Percentiles rank a stretch among this genome's conserved stretches.
Evolutionary conservation across 352 stramenopile genomes (phyloP).

Genomic region (Phytophthora idaei): DNA sequence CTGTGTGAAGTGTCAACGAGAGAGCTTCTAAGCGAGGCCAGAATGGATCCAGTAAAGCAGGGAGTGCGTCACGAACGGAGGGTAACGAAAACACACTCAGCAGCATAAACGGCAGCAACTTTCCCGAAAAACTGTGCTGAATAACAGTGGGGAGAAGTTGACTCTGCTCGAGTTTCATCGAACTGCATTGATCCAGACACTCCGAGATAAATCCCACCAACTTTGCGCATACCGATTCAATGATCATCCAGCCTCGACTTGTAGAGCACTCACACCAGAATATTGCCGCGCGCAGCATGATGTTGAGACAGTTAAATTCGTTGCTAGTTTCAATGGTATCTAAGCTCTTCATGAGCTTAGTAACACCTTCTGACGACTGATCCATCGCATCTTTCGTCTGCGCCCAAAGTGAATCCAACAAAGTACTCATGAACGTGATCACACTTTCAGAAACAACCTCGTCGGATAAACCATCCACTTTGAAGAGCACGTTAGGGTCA

Average conservation of each 20-base stretch:
- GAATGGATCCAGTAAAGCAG: slow-evolving; percentile 45
- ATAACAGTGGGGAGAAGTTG: slow-evolving; percentile 39
- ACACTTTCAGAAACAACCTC: slow-evolving; percentile 32
- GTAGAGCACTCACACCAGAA: slow-evolving; percentile 74
- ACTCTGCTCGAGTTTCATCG: slow-evolving; percentile 22
- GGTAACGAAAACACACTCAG: slow-evolving; percentile 72
- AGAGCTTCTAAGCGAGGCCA: slow-evolving; percentile 57
- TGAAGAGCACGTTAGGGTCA: slow-evolving; percentile 44
- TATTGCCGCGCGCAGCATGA: slow-evolving; percentile 71
- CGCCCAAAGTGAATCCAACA: slow-evolving; percentile 62
- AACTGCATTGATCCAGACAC: slow-evolving; percentile 37
- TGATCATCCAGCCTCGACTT: slow-evolving; percentile 57
- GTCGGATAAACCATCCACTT: slow-evolving; percentile 16
- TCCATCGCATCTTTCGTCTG: slow-evolving; percentile 32
- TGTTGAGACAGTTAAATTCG: slow-evolving; percentile 85
- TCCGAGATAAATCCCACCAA: slow-evolving; percentile 57
- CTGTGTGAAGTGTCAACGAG: slow-evolving; percentile 25
- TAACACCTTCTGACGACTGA: slow-evolving; percentile 10
- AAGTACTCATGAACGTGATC: slow-evolving; percentile 57
- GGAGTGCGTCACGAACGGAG: slow-evolving; percentile 51
- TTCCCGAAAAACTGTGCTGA: slow-evolving; percentile 69
- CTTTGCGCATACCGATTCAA: slow-evolving; percentile 56
- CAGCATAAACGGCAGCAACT: slow-evolving; percentile 77
- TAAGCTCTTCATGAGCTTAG: slow-evolving; percentile 28
- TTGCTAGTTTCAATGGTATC: slow-evolving; percentile 52